Base-by-base conservation (phyloP, 2,329 filamentous ascomycete species). In the Huntiella decipiens region DNA sequence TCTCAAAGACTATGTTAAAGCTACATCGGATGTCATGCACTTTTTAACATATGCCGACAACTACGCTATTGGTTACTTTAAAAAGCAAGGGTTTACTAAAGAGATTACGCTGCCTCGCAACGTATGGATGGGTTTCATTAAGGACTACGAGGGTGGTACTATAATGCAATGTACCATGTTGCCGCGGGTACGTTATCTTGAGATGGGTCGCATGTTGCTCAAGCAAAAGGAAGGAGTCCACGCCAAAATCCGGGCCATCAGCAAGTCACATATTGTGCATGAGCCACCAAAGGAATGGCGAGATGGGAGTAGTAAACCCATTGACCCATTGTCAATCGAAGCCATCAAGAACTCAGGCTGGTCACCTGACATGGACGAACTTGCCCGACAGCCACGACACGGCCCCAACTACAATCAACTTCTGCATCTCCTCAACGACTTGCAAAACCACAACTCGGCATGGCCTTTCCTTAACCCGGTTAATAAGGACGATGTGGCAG, bases 141-240 rank as follows among this genome's bases (percentile, higher is more conserved):
- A 98, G 60, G 91, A 98, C 60, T 98, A 98, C 60, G 91, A 98
- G 63, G 91, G 91, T 48, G 91, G 91, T 49, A 98, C 91, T 0
- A 93, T 98, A 51, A 98, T 98, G 91, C 91, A 98, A 64, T 98
- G 91, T 58, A 85, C 82, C 44, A 96, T 98, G 91, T 72, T 98
- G 15, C 88, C 88, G 5, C 82, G 82, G 51, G 85, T 96, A 46
- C 82, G 91, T 43, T 98, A 98, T 61, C 77, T 98, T 4, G 88
- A 98, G 61, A 76, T 79, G 56, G 82, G 85, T 3, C 80, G 87
- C 51, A 93, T 98, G 85, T 71, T 98, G 2, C 73, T 94, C 41
- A 96, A 98, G 66, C 91, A 98, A 60, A 96, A 95, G 60, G 91
- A 95, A 60, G 82, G 80, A 45, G 86, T 96, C 3, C 80, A 87